Base-by-base conservation (phyloP, 2,329 filamentous ascomycete genomes). In the Drechslerella dactyloides region DNA sequence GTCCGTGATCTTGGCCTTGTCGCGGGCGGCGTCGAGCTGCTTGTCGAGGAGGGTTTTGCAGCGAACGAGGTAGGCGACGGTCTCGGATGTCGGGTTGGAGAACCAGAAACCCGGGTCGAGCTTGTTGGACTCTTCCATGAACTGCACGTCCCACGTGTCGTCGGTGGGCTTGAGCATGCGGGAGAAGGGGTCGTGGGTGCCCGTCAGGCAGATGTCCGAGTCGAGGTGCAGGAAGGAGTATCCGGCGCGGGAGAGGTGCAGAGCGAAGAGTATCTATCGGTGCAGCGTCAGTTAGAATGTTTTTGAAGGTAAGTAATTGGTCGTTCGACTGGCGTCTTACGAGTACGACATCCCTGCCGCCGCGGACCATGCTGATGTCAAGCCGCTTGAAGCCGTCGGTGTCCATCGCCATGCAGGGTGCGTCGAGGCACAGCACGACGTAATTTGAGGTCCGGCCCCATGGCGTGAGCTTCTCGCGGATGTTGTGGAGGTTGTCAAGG, bases 51-150 rank as follows among this genome's bases (percentile, higher is more conserved):
- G 27, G 4, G 44, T 24, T 15, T 51, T 35, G 10, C 50, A 52
- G n/a, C 52, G 50, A 8, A 24, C 50, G 11, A 72, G 59, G 46
- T 60, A 72, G 30, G 48, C 30, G 2, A 51, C 37, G 10, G 60
- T 72, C 50, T 48, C 68, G 1, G 48, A 1, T 13, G 68, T 60
- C 10, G 68, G 68, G 46, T 50, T 60, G 21, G 68, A 54, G 55
- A 64, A 59, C 60, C 59, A 72, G 51, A 60, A 72, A 6, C 68
- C 68, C 19, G 68, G 60, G 52, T 72, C 68, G 50, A 72, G 55
- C 37, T 52, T 72, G 30, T 72, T 35, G 55, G 58, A 24, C 46
- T 72, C 60, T 30, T 72, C 58, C 68, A 72, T 72, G 55, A 72
- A 72, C 35, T 72, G 68, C 27, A 72, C 55, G 27, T 72, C 68